These are phyloP conservation scores for Strigomonas culicis DNA, from an alignment of 208 protist species.

Conservation along the genomic window DNA sequence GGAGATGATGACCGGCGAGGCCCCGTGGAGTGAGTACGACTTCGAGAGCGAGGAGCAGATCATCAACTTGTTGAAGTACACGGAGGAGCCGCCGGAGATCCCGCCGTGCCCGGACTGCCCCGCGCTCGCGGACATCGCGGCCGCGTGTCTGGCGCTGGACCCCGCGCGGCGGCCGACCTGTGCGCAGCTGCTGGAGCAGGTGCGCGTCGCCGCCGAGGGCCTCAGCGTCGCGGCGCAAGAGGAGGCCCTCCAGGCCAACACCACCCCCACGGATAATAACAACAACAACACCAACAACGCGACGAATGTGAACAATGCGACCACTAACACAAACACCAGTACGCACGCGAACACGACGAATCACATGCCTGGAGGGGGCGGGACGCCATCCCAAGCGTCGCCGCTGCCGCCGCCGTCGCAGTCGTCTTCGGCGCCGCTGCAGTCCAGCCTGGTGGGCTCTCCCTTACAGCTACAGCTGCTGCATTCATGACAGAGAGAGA, in stretches of 20 bases:
- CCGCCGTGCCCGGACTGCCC: slow-evolving; percentile 71
- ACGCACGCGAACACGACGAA: neutral
- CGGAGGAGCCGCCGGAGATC: slow-evolving; percentile 73
- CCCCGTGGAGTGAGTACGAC: slow-evolving; percentile 89
- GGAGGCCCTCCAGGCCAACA: neutral
- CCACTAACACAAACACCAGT: neutral
- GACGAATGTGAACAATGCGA: neutral
- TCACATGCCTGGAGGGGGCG: neutral
- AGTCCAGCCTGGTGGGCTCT: neutral
- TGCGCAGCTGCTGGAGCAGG: slow-evolving; percentile 59
- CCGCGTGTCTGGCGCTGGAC: slow-evolving; percentile 50
- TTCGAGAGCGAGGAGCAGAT: slow-evolving; percentile 87
- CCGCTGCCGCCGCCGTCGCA: neutral
- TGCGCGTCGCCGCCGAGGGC: slow-evolving; percentile 36
- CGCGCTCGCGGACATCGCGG: slow-evolving; percentile 57
- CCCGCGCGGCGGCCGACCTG: slow-evolving; percentile 63
- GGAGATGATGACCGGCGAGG: slow-evolving; percentile 87
- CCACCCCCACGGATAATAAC: neutral
- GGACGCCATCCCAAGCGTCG: neutral
- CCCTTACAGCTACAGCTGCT: neutral
- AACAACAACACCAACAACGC: slow-evolving; percentile 3
- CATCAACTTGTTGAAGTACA: slow-evolving; percentile 81
- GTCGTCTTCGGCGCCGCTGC: neutral
- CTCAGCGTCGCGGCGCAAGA: slow-evolving; percentile 14
- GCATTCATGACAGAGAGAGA: neutral